These are phyloP conservation scores for Curvularia spicifera DNA, from an alignment of 2,329 filamentous ascomycete genomes.

Conservation along the genomic window DNA sequence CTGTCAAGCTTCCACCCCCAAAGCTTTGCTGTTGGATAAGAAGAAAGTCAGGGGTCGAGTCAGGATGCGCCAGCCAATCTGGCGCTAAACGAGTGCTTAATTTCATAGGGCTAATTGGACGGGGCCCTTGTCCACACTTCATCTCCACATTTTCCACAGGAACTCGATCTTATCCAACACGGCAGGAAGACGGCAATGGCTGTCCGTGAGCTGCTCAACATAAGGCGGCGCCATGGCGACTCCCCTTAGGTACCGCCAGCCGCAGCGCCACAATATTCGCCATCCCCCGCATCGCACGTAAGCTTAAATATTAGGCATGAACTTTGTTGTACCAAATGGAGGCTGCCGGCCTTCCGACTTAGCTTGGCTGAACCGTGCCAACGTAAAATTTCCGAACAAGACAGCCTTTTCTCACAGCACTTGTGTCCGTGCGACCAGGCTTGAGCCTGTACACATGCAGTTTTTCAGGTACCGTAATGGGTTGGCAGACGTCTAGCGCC, in stretches of 20 bases:
- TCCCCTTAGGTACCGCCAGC: background rate
- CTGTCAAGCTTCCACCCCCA: slow-evolving; percentile 31
- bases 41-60: slow-evolving; percentile 23
- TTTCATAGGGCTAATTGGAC: slow-evolving; percentile 18
- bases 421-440: slow-evolving; percentile 22
- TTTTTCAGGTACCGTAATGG: slow-evolving; percentile 1
- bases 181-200: background rate
- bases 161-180: background rate
- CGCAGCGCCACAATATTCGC: background rate
- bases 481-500: slow-evolving; percentile 21
- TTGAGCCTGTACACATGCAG: slow-evolving; percentile 14
- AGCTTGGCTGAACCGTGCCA: slow-evolving; percentile 10
- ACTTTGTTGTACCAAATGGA: background rate
- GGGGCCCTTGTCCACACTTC: slow-evolving; percentile 3
- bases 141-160: slow-evolving; percentile 3
- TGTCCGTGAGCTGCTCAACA: background rate
- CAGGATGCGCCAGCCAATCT: slow-evolving; percentile 15
- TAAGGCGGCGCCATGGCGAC: background rate
- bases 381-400: slow-evolving; percentile 10
- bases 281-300: background rate
- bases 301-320: background rate
- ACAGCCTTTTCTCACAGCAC: background rate
- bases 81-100: slow-evolving; percentile 29
- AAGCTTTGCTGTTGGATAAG: slow-evolving; percentile 21
- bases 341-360: slow-evolving; percentile 9